Conservation (phyloP, 768 basidiomycete genomes). For the Hydnomerulius pinastri region DNA sequence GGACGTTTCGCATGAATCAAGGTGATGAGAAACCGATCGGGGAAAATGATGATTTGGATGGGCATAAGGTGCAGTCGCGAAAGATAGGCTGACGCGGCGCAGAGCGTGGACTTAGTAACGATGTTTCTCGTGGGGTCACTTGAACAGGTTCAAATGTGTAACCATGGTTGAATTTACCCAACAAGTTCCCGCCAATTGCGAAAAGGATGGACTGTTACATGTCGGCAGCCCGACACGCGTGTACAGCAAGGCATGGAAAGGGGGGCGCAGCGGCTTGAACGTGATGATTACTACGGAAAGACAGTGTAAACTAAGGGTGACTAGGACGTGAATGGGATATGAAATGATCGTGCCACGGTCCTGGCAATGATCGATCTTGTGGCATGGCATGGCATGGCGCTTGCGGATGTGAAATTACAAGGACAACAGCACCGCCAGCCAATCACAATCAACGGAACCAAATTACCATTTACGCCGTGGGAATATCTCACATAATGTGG, state of each 20-base stretch:
- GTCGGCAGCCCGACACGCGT: conserved; percentile 18
- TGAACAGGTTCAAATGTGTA: background rate
- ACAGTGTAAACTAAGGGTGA: too few species aligned
- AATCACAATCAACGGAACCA: conserved; percentile 1
- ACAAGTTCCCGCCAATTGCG: background rate
- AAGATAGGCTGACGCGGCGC: too few species aligned
- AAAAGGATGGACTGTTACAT: background rate
- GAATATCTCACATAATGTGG: conserved; percentile 28
- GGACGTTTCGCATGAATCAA: conserved; percentile 4
- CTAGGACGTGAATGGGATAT: too few species aligned
- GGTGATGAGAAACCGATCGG: background rate
- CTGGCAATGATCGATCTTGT: too few species aligned
- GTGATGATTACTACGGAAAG: too few species aligned
- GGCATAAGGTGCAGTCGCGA: background rate
- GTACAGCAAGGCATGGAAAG: conserved; percentile 2
- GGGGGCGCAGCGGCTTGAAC: too few species aligned
- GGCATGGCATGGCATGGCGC: too few species aligned
- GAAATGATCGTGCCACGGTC: too few species aligned
- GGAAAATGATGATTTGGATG: background rate
- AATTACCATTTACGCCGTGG: conserved; percentile 17
- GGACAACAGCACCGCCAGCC: background rate
- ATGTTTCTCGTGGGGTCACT: background rate
- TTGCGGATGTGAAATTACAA: too few species aligned
- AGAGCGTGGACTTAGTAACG: background rate
- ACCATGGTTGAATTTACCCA: background rate